Conservation (phyloP, 2,329 filamentous ascomycete genomes). For the Ophiostoma montium region DNA sequence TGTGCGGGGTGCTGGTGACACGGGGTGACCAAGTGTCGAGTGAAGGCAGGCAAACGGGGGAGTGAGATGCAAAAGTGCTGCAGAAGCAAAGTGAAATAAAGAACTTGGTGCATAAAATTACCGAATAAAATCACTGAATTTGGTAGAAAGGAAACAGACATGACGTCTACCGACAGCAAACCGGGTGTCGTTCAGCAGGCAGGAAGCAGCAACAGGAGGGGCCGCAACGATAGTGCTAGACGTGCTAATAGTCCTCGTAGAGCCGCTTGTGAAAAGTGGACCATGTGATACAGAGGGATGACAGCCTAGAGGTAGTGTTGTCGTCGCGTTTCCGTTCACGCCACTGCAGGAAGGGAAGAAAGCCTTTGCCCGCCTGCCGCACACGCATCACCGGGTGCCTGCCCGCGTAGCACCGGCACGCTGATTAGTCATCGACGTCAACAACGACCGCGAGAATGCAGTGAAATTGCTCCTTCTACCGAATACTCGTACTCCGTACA, state of each 20-base stretch:
- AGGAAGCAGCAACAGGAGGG: not conserved
- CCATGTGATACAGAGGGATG: conserved; percentile 13
- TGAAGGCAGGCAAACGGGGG: not conserved
- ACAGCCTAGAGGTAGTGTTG: not conserved
- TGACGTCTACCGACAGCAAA: not conserved
- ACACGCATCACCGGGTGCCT: not conserved
- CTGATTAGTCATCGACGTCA: not conserved
- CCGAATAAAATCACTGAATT: no score
- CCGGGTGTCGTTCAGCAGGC: not conserved
- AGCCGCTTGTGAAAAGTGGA: conserved; percentile 1
- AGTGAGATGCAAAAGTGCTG: no score
- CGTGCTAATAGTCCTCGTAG: no score
- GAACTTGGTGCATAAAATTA: not conserved
- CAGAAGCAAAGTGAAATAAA: not conserved
- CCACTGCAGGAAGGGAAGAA: conserved; percentile 11
- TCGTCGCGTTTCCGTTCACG: not conserved
- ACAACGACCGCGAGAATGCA: not conserved
- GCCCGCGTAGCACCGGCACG: not conserved
- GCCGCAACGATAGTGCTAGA: not conserved
- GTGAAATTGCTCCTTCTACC: no score
- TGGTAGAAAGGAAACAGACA: no score
- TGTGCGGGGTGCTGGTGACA: conserved; percentile 3
- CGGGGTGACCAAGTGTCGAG: not conserved
- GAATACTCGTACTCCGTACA: no score
- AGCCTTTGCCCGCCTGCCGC: not conserved